phyloP scores from a whole-genome alignment of 257 asterid genomes.

The Nicotiana tomentosiformis region DNA sequence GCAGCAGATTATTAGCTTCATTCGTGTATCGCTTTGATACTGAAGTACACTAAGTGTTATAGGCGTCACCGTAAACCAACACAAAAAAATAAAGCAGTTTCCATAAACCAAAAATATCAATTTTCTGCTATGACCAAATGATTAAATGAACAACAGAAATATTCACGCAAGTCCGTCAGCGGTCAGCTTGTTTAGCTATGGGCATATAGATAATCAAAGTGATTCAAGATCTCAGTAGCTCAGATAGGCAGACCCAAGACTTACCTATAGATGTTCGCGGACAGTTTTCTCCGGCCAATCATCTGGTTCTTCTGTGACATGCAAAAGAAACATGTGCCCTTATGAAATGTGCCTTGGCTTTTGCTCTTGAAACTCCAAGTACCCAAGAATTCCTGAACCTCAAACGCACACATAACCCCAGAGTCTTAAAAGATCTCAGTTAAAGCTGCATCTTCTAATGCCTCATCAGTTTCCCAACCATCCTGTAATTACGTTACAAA shows the following conservation, averaged over 20 bases:
- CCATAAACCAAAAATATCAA: not conserved
- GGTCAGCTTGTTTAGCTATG: not conserved
- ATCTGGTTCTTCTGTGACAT: slow-evolving; percentile 7
- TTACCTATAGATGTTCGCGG: not conserved
- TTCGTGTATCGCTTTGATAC: not conserved
- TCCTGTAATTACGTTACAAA: slow-evolving; percentile 33
- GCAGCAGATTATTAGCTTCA: not conserved
- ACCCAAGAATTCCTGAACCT: slow-evolving; percentile 30
- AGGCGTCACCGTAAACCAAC: not conserved
- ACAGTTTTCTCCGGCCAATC: slow-evolving; percentile 6
- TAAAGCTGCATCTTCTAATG: slow-evolving; percentile 60
- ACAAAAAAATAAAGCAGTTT: not conserved
- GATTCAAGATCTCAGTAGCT: not conserved
- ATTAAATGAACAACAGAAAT: not conserved
- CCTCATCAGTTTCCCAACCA: slow-evolving; percentile 86
- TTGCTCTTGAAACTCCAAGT: slow-evolving; percentile 10
- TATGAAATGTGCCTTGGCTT: not conserved
- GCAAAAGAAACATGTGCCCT: slow-evolving; percentile 1
- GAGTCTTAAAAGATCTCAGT: slow-evolving; percentile 85
- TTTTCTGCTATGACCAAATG: not conserved
- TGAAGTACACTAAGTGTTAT: not conserved
- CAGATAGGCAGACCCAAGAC: not conserved
- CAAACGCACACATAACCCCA: slow-evolving; percentile 62
- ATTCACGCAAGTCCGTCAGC: not conserved
- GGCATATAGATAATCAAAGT: not conserved